Conservation (phyloP, 495 filamentous ascomycete species). For the Durotheca rogersii region DNA sequence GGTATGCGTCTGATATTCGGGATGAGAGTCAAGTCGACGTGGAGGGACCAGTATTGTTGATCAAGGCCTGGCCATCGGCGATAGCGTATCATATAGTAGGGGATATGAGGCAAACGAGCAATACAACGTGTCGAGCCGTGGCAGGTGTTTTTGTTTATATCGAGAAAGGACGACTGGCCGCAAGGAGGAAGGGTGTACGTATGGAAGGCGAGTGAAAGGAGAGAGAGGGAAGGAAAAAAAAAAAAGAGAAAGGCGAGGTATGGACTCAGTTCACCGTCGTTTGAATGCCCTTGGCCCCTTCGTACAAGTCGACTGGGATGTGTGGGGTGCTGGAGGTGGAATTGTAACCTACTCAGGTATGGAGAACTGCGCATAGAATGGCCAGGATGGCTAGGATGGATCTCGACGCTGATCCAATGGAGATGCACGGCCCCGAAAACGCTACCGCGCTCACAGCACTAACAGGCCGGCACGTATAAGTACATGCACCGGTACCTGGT, state of each 20-base stretch:
- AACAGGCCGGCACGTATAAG: background rate
- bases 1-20: slow-evolving; percentile 1
- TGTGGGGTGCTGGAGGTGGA: slow-evolving; percentile 16
- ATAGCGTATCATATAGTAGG: slow-evolving; percentile 9
- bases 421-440: slow-evolving; percentile 10
- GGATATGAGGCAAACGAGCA: slow-evolving; percentile 6
- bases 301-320: slow-evolving; percentile 26
- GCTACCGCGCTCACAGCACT: too few species aligned
- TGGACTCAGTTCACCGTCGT: slow-evolving; percentile 27
- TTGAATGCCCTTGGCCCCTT: slow-evolving; percentile 33
- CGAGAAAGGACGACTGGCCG: slow-evolving; percentile 11
- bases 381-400: slow-evolving; percentile 12
- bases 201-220: slow-evolving; percentile 15
- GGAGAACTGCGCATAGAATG: too few species aligned
- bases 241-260: slow-evolving; percentile 8
- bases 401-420: slow-evolving; percentile 13
- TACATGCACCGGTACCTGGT: too few species aligned
- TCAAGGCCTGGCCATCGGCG: background rate
- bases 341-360: too few species aligned
- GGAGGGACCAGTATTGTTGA: background rate
- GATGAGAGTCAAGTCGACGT: slow-evolving; percentile 5
- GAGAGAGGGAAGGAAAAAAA: background rate
- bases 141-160: slow-evolving; percentile 1
- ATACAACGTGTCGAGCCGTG: slow-evolving; percentile 16
- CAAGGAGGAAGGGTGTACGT: slow-evolving; percentile 14